Evolutionary conservation across 306 rosid genomes (phyloP), one percentile per base, ranked within the genome.

Genomic region (Dalbergia oliveri): DNA sequence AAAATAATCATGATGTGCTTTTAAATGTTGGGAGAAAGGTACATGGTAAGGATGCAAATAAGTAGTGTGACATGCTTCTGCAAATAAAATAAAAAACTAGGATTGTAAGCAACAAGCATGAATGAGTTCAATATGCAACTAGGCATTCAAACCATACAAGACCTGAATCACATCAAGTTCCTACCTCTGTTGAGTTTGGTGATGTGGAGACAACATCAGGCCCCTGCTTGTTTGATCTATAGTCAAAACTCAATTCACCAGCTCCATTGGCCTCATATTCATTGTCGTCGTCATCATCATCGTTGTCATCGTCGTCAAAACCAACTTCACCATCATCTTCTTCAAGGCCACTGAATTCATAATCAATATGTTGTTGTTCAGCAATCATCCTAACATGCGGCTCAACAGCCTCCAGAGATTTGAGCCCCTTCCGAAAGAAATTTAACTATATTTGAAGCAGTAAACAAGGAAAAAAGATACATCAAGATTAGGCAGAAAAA

Each of bases 371-470:
- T 21, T 94, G 93, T 72, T 86, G 87, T 37, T 82, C 87, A 0
- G 98, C 74, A 76, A 88, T 82, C 79, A 77, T 73, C 81, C 89
- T 91, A 85, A 94, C 89, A 62, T 86, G 97, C n/a, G 95, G 95
- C 61, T 94, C 98, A 82, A 90, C 89, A 76, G 92, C 91, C 86
- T 94, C 97, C 73, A 94, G 97, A 73, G 94, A 90, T 73, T 86
- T 86, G 69, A 94, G 91, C 73, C 95, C 97, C 87, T 90, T 94
- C 84, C 94, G 89, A 66, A 94, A 94, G 88, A 94, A 91, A 79
- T 90, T 91, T 86, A 94, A 81, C 98, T 94, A 82, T 35, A 84
- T 69, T 53, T 57, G 69, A 81, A 83, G 82, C 53, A 66, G 69
- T 33, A 80, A 59, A 77, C 56, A 31, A 35, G 73, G 69, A 19